Evolutionary conservation across 192 early-diverging fungal species (phyloP).

Genomic region (Glomus cerebriforme): DNA sequence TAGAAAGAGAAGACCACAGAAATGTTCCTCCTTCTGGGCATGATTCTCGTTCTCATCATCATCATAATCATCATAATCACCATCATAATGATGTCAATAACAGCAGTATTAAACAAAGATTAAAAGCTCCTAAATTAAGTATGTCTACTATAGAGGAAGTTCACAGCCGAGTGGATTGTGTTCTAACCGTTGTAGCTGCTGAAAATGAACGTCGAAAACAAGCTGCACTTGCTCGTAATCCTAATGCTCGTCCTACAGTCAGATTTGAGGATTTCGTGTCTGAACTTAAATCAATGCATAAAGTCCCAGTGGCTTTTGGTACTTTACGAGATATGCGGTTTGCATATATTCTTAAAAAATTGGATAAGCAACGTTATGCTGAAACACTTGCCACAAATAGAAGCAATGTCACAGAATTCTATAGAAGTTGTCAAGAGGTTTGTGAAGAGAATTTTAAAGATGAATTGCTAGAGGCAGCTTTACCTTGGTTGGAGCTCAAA

Average conservation of each 20-base stretch:
- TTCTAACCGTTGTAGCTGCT: conserved; percentile 2
- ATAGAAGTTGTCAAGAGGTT: conserved; percentile 31
- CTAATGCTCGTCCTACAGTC: background rate
- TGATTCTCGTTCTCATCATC: background rate
- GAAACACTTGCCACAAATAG: conserved; percentile 10
- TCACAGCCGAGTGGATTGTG: conserved; percentile 26
- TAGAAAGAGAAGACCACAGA: conserved; percentile 17
- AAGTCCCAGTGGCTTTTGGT: conserved; percentile 32
- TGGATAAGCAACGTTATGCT: conserved; percentile 1
- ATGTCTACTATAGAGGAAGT: conserved; percentile 36
- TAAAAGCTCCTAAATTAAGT: conserved; percentile 33
- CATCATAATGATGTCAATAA: background rate
- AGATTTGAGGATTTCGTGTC: conserved; percentile 35
- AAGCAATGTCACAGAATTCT: conserved; percentile 34
- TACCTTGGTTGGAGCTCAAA: conserved; percentile 33
- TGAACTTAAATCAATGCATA: conserved; percentile 28
- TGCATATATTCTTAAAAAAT: conserved; percentile 31
- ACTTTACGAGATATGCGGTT: conserved; percentile 33
- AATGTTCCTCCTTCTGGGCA: background rate
- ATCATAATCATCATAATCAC: background rate
- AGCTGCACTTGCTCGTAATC: background rate
- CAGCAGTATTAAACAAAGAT: conserved; percentile 11
- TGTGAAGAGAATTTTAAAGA: conserved; percentile 33
- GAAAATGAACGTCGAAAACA: conserved; percentile 32
- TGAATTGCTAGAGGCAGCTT: conserved; percentile 26